Percentiles rank a stretch among this genome's conserved stretches.
Conservation (phyloP, 371 early-diverging fungal species). For the Circinella umbellata region DNA sequence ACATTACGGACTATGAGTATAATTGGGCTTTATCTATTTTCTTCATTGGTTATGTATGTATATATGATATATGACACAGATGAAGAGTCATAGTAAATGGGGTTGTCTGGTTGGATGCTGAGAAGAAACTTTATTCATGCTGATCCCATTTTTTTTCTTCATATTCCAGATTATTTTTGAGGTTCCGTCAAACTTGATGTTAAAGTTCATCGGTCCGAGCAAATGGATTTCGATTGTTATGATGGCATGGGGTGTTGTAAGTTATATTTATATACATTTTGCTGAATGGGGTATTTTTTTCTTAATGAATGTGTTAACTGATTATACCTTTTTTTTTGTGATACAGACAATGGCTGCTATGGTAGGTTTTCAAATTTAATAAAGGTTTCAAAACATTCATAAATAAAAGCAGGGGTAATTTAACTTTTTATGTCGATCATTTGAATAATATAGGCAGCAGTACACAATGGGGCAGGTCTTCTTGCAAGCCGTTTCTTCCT, state of each 20-base stretch:
- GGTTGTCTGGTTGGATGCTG: slow-evolving; percentile 8
- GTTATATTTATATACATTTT: not conserved
- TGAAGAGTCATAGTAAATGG: slow-evolving; percentile 7
- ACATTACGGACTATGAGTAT: slow-evolving; percentile 51
- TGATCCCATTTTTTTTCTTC: slow-evolving; percentile 14
- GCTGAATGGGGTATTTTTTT: no score
- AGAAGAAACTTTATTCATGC: slow-evolving; percentile 9
- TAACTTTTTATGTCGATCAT: no score
- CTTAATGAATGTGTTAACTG: no score
- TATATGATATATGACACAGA: not conserved
- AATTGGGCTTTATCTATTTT: slow-evolving; percentile 67
- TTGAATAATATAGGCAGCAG: slow-evolving; percentile 33
- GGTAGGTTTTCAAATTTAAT: no score
- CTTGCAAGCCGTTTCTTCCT: slow-evolving; percentile 69
- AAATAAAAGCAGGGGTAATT: no score
- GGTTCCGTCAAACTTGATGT: slow-evolving; percentile 74
- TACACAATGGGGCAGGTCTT: slow-evolving; percentile 52
- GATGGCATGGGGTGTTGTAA: slow-evolving; percentile 53
- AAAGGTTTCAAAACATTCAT: no score
- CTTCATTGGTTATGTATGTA: slow-evolving; percentile 64
- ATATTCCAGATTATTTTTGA: slow-evolving; percentile 61
- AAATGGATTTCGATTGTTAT: slow-evolving; percentile 76
- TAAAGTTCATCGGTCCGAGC: slow-evolving; percentile 66
- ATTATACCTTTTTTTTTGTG: slow-evolving; percentile 11
- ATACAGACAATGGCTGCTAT: slow-evolving; percentile 44